These are phyloP conservation scores for Mycena filopes DNA, from an alignment of 768 basidiomycete genomes.

Conservation along the genomic window DNA sequence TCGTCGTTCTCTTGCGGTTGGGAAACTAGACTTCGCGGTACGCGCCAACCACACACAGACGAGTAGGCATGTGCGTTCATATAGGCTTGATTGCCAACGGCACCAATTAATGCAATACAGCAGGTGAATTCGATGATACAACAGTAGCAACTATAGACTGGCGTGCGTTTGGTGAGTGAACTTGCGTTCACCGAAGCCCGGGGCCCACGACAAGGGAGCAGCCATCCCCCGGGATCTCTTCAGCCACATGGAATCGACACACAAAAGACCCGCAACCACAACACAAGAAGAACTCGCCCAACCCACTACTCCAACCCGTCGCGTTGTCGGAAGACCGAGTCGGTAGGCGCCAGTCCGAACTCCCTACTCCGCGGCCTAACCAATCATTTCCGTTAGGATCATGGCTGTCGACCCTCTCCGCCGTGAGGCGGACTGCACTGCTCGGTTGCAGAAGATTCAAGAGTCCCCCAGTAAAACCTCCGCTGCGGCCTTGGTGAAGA, in stretches of 20 bases:
- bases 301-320: slow-evolving; percentile 1
- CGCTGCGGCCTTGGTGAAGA: slow-evolving; percentile 10
- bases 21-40: no score
- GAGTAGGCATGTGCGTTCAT: no score
- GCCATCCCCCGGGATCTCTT: neutral
- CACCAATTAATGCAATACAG: no score
- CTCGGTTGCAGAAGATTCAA: slow-evolving; percentile 9
- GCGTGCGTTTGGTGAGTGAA: no score
- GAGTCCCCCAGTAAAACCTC: slow-evolving; percentile 15
- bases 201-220: slow-evolving; percentile 5
- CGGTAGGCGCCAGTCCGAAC: neutral
- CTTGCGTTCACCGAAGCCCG: neutral
- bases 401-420: slow-evolving; percentile 16
- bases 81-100: no score
- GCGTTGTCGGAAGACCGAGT: neutral
- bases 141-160: no score
- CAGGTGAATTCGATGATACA: no score
- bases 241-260: neutral
- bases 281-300: neutral
- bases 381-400: slow-evolving; percentile 17
- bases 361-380: slow-evolving; percentile 5
- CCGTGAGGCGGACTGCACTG: slow-evolving; percentile 6
- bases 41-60: no score
- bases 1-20: no score
- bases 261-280: neutral